Evolutionary conservation across 805 yeast species (phyloP), one percentile per base, ranked within the genome.

Genomic region (Torulaspora franciscae): DNA sequence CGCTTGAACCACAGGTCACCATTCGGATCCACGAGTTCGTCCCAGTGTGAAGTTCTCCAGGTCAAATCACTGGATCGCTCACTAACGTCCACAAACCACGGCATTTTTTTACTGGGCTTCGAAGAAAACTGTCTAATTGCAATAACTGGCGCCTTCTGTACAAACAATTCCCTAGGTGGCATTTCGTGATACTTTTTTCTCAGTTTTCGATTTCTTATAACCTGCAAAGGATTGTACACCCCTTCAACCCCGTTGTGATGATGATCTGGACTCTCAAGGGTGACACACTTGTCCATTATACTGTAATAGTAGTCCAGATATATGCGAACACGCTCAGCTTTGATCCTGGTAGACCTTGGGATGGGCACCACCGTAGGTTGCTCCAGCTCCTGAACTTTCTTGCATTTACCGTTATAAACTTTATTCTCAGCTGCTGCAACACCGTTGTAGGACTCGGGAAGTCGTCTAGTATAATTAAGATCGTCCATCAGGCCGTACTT

Each of bases 171-270:
- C 32, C 73, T 70, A 28, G 68, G 66, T 17, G 67, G 66, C 43
- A 50, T 55, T 11, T 57, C 57, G 40, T 71, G 72, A 54, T 75
- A 67, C 54, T 74, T 75, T 46, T 74, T 72, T 42, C 85, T 63
- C 3, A 82, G 59, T 52, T 71, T 72, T 46, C 95, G 71, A 63
- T 87, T 83, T 45, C 96, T 68, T 23, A 88, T 78, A n/a, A 81
- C 74, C 63, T 86, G 95, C 35, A 88, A 67, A 3, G 96, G 96
- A 58, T 88, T 88, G 68, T 81, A 88, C 3, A 77, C 74, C 2
- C 83, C 85, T 45, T 81, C 87, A 2, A 83, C 75, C 2, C 76
- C 77, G 2, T 71, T 73, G 50, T 75, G 55, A 51, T 57, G 37
- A 53, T 53, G 48, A 55, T 50, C 37, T 11, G 41, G 41, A 11